Conservation (phyloP, 208 protist species). For the Endotrypanum monterogeii region DNA sequence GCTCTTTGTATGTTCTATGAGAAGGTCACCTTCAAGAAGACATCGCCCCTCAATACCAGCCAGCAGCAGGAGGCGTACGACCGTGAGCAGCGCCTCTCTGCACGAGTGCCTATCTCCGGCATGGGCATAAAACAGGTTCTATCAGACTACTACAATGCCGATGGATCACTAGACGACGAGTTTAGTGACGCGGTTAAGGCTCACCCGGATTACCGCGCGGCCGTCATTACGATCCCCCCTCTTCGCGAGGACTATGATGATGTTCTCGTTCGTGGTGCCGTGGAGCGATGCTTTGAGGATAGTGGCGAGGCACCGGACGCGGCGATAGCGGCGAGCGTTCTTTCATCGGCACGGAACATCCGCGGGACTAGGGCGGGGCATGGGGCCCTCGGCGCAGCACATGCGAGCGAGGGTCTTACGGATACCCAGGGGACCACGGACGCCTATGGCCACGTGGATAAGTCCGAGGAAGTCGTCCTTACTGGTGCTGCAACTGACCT, state of each 20-base stretch:
- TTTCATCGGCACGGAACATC: not conserved
- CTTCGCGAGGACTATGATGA: conserved; percentile 69
- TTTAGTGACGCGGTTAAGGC: conserved; percentile 38
- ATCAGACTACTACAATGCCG: conserved; percentile 61
- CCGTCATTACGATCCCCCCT: conserved; percentile 46
- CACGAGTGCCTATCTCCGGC: conserved; percentile 50
- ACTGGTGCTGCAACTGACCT: not conserved
- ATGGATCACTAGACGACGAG: conserved; percentile 55
- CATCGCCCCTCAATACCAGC: conserved; percentile 64
- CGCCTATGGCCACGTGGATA: not conserved
- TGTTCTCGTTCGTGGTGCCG: conserved; percentile 13
- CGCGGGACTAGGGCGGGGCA: not conserved
- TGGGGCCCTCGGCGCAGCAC: not conserved
- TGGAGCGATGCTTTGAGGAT: conserved; percentile 26
- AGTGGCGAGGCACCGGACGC: conserved; percentile 13
- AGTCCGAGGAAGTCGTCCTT: not conserved
- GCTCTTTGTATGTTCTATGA: conserved; percentile 66
- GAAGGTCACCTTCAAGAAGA: conserved; percentile 61
- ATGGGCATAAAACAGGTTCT: conserved; percentile 50
- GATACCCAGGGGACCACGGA: conserved; percentile 8
- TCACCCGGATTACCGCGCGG: conserved; percentile 59
- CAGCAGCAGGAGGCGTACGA: conserved; percentile 46
- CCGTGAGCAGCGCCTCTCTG: conserved; percentile 14
- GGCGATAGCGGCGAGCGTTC: conserved; percentile 7
- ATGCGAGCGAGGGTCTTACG: not conserved